Percentiles rank a stretch among this genome's conserved stretches.
These are phyloP conservation scores for Acanthamoeba culbertsoni DNA, from an alignment of 208 protist species.

Conservation along the genomic window DNA sequence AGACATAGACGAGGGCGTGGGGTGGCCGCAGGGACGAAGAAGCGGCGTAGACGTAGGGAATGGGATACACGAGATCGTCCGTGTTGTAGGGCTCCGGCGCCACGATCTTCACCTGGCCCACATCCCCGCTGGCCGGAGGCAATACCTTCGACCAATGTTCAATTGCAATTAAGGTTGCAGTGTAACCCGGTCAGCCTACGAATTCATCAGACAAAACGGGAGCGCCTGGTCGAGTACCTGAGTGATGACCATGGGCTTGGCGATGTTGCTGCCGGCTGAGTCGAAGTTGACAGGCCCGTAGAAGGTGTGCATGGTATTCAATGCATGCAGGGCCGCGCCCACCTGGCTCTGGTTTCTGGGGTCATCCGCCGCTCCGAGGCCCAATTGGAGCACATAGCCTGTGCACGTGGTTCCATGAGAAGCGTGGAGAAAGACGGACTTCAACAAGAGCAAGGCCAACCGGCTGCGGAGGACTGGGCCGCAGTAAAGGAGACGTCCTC, in stretches of 20 bases:
- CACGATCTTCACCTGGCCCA: neutral
- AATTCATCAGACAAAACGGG: neutral
- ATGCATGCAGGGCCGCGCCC: neutral
- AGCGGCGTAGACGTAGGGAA: neutral
- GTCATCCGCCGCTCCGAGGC: neutral
- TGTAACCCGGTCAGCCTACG: neutral
- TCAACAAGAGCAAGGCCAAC: neutral
- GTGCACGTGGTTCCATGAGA: too few species aligned
- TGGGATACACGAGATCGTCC: neutral
- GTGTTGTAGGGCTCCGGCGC: neutral
- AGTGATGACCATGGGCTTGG: conserved; percentile 24
- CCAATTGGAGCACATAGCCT: neutral
- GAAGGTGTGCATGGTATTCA: conserved; percentile 1
- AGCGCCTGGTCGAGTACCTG: neutral
- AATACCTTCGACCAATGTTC: neutral
- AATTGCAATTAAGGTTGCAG: neutral
- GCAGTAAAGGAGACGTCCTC: neutral
- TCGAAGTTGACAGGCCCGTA: conserved; percentile 18
- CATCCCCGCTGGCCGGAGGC: neutral
- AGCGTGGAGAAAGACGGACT: neutral
- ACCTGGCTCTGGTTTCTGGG: conserved; percentile 12
- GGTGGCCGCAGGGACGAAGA: neutral
- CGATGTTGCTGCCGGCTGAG: neutral
- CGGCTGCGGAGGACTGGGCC: neutral
- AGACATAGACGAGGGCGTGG: too few species aligned